Evolutionary conservation across 495 filamentous ascomycete species (phyloP), one percentile per base, ranked within the genome.

Genomic region (Hypomontagnella submonticulosa): DNA sequence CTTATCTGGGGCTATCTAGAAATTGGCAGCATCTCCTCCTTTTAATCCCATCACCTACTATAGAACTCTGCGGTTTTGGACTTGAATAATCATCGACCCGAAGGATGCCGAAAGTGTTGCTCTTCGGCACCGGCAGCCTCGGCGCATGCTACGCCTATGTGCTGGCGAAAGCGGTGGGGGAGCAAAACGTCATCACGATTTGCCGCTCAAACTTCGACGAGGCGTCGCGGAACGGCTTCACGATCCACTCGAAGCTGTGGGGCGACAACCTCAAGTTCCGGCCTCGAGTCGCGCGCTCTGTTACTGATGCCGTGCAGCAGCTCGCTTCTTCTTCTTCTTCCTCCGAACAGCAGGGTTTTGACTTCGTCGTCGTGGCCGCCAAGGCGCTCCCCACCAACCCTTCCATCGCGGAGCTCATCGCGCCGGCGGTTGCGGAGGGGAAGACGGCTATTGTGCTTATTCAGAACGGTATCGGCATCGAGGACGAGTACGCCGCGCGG

Each of bases 381-480:
- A 81, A 83, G 69, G 75, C 73, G 2, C 15, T 78, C 4, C 73
- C 73, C 12, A 70, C 70, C 5, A 71, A 30, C 11, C 80, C 79
- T 4, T 66, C 76, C 3, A 69, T 71, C 1, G 71, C 76, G 4
- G 73, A 79, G 20, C 44, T 75, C 16, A 77, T 84, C 56, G 67
- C 60, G 8, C 81, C 81, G 1, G 81, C 75, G 0, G 67, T 86
- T 8, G 69, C 72, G 0, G 48, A 62, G 0, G 61, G 49, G 9
- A 66, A 69, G 33, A 86, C 84, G 0, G 67, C 73, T 0, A 80
- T 87, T 41, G 82, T 84, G 54, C 73, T 87, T 1, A 53, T 84
- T 10, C 85, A 87, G 69, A 87, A 87, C 67, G 84, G 85, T 6
- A 80, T 87, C 47, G 78, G 76, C 9, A 83, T 85, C 61, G 84